Conservation (phyloP, 148 eudicot genomes). For the Camellia granthamiana region DNA sequence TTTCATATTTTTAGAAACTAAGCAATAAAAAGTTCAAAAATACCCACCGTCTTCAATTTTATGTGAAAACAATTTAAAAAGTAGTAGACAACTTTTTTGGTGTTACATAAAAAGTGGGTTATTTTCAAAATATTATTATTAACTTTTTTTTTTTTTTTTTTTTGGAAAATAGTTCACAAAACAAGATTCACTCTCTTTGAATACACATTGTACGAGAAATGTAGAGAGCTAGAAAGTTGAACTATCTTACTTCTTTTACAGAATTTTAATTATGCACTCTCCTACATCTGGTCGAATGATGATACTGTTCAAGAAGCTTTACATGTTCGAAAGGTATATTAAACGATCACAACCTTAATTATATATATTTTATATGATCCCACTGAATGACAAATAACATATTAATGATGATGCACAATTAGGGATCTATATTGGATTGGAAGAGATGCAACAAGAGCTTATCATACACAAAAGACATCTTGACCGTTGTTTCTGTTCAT, state of each 20-base stretch:
- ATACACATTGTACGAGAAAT: too few relatives aligned
- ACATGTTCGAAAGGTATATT: slow-evolving; percentile 24
- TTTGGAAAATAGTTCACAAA: too few relatives aligned
- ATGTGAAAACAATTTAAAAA: too few relatives aligned
- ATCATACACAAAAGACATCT: slow-evolving; percentile 13
- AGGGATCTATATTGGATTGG: slow-evolving; percentile 24
- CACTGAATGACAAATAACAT: background rate
- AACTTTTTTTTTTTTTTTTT: too few relatives aligned
- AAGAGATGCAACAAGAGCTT: slow-evolving; percentile 25
- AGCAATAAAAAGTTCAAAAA: too few relatives aligned
- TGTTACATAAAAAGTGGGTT: too few relatives aligned
- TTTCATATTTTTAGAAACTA: too few relatives aligned
- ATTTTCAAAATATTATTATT: too few relatives aligned
- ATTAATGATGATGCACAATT: background rate
- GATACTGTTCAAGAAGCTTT: slow-evolving; percentile 24
- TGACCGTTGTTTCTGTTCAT: slow-evolving; percentile 20
- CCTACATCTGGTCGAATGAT: slow-evolving; percentile 20
- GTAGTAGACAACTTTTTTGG: too few relatives aligned
- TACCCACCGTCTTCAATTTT: too few relatives aligned
- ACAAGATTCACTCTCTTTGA: too few relatives aligned
- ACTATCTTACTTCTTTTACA: background rate
- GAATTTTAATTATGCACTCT: slow-evolving; percentile 15
- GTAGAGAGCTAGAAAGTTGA: background rate
- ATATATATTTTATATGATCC: too few relatives aligned
- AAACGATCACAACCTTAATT: background rate